Conservation (phyloP, 768 basidiomycete species). For the Suillus weaverae region DNA sequence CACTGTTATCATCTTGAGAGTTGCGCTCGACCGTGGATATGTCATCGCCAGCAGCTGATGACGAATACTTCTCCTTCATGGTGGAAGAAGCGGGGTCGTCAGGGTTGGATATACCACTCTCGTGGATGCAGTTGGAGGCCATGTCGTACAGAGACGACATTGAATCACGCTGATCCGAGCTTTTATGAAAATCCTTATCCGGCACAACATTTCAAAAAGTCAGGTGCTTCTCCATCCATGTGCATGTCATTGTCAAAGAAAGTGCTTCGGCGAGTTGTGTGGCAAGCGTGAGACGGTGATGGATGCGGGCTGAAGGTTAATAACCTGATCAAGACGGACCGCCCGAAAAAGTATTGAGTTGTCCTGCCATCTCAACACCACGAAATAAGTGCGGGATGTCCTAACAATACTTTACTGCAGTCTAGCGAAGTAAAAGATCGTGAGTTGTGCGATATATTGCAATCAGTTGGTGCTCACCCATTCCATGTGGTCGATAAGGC, state of each 20-base stretch:
- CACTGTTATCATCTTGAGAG: slow-evolving; percentile 8
- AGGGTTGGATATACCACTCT: background rate
- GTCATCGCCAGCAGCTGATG: slow-evolving; percentile 12
- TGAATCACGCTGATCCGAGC: background rate
- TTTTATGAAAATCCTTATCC: slow-evolving; percentile 13
- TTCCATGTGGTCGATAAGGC: slow-evolving; percentile 9
- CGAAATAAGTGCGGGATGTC: background rate
- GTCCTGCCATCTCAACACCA: background rate
- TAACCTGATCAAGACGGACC: background rate
- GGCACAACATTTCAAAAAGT: background rate
- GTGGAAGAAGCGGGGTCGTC: background rate
- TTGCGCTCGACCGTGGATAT: slow-evolving; percentile 2
- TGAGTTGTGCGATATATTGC: background rate
- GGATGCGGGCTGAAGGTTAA: background rate
- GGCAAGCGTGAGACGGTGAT: background rate
- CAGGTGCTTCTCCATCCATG: slow-evolving; percentile 7
- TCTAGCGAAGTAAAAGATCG: background rate
- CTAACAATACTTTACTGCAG: background rate
- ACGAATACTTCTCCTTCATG: slow-evolving; percentile 2
- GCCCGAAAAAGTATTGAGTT: background rate
- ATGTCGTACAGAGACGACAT: background rate
- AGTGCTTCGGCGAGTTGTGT: background rate
- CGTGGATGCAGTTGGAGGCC: background rate
- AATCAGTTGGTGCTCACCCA: background rate
- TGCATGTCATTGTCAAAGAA: background rate